Evolutionary conservation across 108 stramenopile genomes (phyloP).

Genomic region (Aureococcus anophagefferens): DNA sequence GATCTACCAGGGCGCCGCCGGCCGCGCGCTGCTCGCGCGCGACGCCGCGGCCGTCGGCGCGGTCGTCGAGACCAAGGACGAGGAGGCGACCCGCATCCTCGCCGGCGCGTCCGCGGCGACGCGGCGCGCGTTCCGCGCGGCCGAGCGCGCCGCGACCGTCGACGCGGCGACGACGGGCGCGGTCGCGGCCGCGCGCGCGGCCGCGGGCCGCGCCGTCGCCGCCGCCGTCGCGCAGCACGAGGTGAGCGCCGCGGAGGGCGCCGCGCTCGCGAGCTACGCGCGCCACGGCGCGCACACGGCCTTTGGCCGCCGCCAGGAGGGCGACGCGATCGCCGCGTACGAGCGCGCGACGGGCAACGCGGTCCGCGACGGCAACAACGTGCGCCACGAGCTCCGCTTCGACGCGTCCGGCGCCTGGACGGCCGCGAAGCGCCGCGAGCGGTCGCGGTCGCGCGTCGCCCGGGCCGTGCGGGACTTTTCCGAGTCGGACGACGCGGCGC

Average conservation of each 20-base stretch:
- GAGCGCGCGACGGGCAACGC: slow-evolving; percentile 20
- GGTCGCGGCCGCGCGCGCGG: neutral
- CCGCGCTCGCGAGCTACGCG: slow-evolving; percentile 7
- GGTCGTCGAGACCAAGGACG: neutral
- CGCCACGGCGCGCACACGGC: slow-evolving; percentile 14
- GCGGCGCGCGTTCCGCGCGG: neutral
- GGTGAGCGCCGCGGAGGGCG: slow-evolving; percentile 9
- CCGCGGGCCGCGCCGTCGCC: neutral
- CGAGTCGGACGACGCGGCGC: too few relatives aligned
- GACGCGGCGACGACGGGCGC: neutral
- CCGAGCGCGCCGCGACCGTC: too few relatives aligned
- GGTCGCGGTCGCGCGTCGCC: too few relatives aligned
- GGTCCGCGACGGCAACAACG: slow-evolving; percentile 21
- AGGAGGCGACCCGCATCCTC: slow-evolving; percentile 5
- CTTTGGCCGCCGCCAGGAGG: slow-evolving; percentile 19
- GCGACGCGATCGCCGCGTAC: slow-evolving; percentile 15
- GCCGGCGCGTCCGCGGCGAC: neutral
- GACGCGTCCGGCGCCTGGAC: too few relatives aligned
- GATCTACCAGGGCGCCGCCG: neutral
- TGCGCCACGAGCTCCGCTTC: slow-evolving; percentile 23
- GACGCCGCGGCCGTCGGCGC: neutral
- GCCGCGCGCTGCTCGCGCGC: neutral
- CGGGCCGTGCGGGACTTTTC: too few relatives aligned
- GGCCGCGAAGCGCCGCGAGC: too few relatives aligned
- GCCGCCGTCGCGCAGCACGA: slow-evolving; percentile 12